Percentiles rank a stretch among this genome's conserved stretches.
Conservation (phyloP, 2,329 filamentous ascomycete species). For the Leptoxyphium fumago region DNA sequence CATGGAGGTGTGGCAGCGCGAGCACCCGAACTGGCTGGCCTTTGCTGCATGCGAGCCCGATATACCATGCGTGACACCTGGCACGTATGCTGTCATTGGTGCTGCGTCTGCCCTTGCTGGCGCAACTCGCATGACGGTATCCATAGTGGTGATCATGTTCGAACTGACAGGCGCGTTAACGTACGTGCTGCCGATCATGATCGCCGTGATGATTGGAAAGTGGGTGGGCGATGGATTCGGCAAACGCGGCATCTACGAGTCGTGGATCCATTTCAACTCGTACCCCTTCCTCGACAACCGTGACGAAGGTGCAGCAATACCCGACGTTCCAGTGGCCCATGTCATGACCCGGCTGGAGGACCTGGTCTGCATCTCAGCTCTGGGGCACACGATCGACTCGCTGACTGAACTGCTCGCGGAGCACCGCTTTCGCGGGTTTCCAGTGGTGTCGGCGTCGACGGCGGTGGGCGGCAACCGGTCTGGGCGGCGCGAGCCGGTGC, state of each 20-base stretch:
- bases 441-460: constrained; percentile 60
- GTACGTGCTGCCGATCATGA: constrained; percentile 97
- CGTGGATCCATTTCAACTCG: constrained; percentile 91
- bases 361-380: constrained; percentile 70
- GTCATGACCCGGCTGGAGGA: constrained; percentile 92
- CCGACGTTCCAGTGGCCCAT: constrained; percentile 71
- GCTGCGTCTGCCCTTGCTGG: constrained; percentile 83
- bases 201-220: constrained; percentile 94
- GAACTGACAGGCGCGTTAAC: constrained; percentile 93
- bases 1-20: constrained; percentile 74
- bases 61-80: constrained; percentile 89
- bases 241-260: constrained; percentile 86
- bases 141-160: constrained; percentile 98
- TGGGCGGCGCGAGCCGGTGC: constrained; percentile 47
- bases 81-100: constrained; percentile 90
- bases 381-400: constrained; percentile 63
- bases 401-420: constrained; percentile 56
- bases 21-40: constrained; percentile 59
- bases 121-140: constrained; percentile 96
- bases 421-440: constrained; percentile 79
- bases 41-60: constrained; percentile 78
- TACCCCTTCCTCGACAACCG: constrained; percentile 92
- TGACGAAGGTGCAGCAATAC: constrained; percentile 55
- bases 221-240: constrained; percentile 96
- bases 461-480: background rate